Base-by-base conservation (phyloP, 225 moss, liverwort and hornwort species). In the Marchantia paleacea region DNA sequence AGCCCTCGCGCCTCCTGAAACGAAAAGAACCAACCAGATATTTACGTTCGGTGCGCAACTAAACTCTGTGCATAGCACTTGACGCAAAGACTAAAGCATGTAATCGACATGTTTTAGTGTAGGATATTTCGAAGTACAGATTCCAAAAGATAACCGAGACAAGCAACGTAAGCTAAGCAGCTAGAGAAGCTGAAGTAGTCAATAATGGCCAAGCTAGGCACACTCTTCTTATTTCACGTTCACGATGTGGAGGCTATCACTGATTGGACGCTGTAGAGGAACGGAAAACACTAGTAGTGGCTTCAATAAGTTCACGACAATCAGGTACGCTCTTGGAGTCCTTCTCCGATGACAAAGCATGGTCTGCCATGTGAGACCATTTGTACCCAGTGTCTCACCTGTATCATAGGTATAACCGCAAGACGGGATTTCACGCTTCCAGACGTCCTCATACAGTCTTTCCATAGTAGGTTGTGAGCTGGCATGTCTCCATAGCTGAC, bases 391-490 rank as follows among this genome's bases (percentile, higher is more conserved):
- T 61, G 79, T 52, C 79, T 80, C 69, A 93, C 94, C 97, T 95
- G 97, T 87, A 91, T 90, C 97, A 97, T 97, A 47, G 97, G 97
- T 81, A 97, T 97, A 24, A 97, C 91, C 25, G 93, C 97, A 83
- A 97, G 93, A 55, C 97, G 89, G 72, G 93, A 88, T 77, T 85
- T 93, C 75, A 97, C 95, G 71, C 81, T 86, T 83, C 82, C 83
- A 30, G 95, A 93, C 50, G 97, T 84, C 82, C 86, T 90, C 82
- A 92, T 63, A 82, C 97, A 97, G 80, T 97, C 95, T 71, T 86
- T 84, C 89, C 95, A 89, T 80, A 97, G 83, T 64, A 97, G 83
- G 82, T 97, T 95, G 83, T 97, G 97, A 70, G 97, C 95, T 76
- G 97, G 97, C 87, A 97, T 97, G 82, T 93, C 93, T 79, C 97